Conservation (phyloP, 2,329 filamentous ascomycete species). For the Magnaporthiopsis rhizophila region DNA sequence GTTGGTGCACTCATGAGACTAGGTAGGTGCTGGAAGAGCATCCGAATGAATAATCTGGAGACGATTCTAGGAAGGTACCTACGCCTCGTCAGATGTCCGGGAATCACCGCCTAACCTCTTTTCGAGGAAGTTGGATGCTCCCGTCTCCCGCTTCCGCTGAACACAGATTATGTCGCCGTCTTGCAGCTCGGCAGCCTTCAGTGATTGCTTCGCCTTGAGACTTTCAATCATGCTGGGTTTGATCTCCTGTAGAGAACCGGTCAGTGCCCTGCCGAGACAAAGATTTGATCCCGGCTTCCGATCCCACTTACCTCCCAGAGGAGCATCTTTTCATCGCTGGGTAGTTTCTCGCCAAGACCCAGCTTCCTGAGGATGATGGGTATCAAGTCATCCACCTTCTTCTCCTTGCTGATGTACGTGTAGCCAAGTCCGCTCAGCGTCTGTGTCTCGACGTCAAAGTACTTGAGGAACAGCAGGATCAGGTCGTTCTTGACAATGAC, state of each 20-base stretch:
- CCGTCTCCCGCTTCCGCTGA: conserved; percentile 52
- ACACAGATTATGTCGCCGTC: conserved; percentile 97
- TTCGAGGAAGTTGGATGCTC: conserved; percentile 24
- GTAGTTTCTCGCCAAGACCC: conserved; percentile 73
- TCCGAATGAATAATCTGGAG: not conserved
- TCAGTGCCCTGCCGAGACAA: conserved; percentile 6
- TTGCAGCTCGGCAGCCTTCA: conserved; percentile 88
- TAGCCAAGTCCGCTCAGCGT: conserved; percentile 69
- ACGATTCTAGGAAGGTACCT: conserved; percentile 7
- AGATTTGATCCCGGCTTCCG: not conserved
- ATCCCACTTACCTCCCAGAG: conserved; percentile 64
- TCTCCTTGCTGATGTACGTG: conserved; percentile 78
- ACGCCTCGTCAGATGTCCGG: conserved; percentile 26
- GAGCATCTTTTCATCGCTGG: conserved; percentile 51
- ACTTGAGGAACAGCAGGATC: conserved; percentile 85
- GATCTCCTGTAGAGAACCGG: conserved; percentile 56
- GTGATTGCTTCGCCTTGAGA: conserved; percentile 82
- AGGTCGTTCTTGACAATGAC: conserved; percentile 50
- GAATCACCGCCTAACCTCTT: conserved; percentile 32
- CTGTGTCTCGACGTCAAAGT: conserved; percentile 76
- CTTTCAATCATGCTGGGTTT: conserved; percentile 96
- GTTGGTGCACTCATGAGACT: not conserved
- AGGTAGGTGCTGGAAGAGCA: conserved; percentile 11
- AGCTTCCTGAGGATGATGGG: conserved; percentile 73
- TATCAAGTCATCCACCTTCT: conserved; percentile 79